Evolutionary conservation across 2,329 filamentous ascomycete genomes (phyloP).

Genomic region (Cercospora citrullina): DNA sequence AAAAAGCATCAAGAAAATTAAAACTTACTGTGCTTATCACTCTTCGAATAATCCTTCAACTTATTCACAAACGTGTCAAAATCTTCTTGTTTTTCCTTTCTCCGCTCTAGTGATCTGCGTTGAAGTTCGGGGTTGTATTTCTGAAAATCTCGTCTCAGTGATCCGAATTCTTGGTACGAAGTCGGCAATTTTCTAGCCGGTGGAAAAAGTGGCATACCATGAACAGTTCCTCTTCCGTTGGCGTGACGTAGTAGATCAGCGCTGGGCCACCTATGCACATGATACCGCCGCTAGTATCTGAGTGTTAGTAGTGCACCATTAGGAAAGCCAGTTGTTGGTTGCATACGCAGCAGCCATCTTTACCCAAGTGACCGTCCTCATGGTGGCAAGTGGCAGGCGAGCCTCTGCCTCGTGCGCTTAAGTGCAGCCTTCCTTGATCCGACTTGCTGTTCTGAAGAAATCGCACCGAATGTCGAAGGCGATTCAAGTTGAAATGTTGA

Average conservation of each 20-base stretch:
- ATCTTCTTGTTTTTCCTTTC: slow-evolving; percentile 74
- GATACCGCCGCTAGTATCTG: slow-evolving; percentile 60
- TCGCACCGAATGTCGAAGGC: not conserved
- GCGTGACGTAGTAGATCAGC: slow-evolving; percentile 74
- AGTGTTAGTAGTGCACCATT: not conserved
- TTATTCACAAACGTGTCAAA: slow-evolving; percentile 84
- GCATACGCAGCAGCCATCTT: slow-evolving; percentile 73
- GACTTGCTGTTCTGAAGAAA: too few relatives aligned
- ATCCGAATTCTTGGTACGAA: not conserved
- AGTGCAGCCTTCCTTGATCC: not conserved
- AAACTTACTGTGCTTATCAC: slow-evolving; percentile 80
- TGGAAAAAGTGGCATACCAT: slow-evolving; percentile 44
- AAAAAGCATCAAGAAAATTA: not conserved
- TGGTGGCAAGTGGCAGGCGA: slow-evolving; percentile 27
- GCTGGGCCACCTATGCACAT: slow-evolving; percentile 83
- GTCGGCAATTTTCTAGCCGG: not conserved
- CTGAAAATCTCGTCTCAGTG: slow-evolving; percentile 38
- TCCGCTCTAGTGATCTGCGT: slow-evolving; percentile 77
- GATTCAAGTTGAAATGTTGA: not conserved
- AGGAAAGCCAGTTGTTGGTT: not conserved
- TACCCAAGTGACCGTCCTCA: slow-evolving; percentile 53
- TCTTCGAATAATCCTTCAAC: slow-evolving; percentile 87
- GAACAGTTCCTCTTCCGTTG: slow-evolving; percentile 90
- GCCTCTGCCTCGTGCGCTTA: slow-evolving; percentile 26
- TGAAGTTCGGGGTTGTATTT: slow-evolving; percentile 95